A percentile compares a stretch with the other conserved stretches of the same genome.
phyloP scores from a whole-genome alignment of 352 stramenopile species.

The Pythium biforme region DNA sequence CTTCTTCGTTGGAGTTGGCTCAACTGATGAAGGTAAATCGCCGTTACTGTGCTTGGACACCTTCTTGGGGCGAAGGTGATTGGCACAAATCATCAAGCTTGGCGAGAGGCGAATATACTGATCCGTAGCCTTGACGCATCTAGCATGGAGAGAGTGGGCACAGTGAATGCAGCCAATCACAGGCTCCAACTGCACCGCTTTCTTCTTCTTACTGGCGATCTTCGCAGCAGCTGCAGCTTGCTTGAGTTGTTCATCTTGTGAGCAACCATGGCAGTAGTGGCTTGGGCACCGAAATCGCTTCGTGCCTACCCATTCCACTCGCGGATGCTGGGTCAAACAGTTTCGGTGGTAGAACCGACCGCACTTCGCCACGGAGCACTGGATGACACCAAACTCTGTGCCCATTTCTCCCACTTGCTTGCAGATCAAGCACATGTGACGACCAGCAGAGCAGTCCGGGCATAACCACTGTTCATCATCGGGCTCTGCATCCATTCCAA shows the following conservation, averaged over 20 bases:
- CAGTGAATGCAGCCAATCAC: conserved; percentile 89
- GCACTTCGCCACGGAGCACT: conserved; percentile 90
- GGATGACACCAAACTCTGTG: conserved; percentile 86
- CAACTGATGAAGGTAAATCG: background rate
- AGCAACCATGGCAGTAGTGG: conserved; percentile 86
- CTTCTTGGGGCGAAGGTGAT: conserved; percentile 55
- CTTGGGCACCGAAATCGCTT: conserved; percentile 90
- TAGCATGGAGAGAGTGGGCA: conserved; percentile 72
- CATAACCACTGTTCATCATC: conserved; percentile 90
- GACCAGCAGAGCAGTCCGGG: conserved; percentile 83
- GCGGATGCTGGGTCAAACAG: conserved; percentile 69
- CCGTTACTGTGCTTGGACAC: background rate
- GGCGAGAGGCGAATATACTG: conserved; percentile 83
- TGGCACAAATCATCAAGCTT: conserved; percentile 88
- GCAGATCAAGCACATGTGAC: conserved; percentile 92
- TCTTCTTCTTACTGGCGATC: conserved; percentile 46
- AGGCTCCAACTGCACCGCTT: conserved; percentile 31
- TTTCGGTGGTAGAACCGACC: conserved; percentile 93
- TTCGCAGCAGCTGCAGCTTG: conserved; percentile 23
- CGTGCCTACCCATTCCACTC: conserved; percentile 86
- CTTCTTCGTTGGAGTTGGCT: background rate
- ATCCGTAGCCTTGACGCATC: conserved; percentile 72
- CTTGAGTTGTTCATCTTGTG: conserved; percentile 29
- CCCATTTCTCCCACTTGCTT: conserved; percentile 90
- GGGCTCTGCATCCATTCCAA: conserved; percentile 81